Percentiles rank a stretch among this genome's conserved stretches.
Conservation (phyloP, 352 stramenopile species). For the Pythium dissotocum region DNA sequence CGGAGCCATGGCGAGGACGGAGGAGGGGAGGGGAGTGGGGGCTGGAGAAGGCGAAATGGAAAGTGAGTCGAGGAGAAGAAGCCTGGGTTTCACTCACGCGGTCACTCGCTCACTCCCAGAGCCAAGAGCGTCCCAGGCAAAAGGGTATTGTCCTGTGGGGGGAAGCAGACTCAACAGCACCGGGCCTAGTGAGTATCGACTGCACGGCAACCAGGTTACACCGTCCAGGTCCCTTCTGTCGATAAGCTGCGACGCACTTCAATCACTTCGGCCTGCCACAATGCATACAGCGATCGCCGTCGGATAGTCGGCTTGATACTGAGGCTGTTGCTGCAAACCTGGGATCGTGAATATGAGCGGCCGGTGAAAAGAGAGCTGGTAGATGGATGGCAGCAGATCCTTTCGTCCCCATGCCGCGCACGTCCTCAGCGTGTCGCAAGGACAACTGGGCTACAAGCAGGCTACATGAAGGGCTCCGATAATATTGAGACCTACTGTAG, state of each 20-base stretch:
- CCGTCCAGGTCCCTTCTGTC: background rate
- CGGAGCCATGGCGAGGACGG: background rate
- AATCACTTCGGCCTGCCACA: background rate
- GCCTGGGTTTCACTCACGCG: too few relatives aligned
- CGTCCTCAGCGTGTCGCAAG: background rate
- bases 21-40: background rate
- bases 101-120: too few relatives aligned
- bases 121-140: too few relatives aligned
- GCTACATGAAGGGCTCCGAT: background rate
- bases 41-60: background rate
- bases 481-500: too few relatives aligned
- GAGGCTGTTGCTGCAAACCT: background rate
- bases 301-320: too few relatives aligned
- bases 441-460: background rate
- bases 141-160: too few relatives aligned
- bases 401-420: background rate
- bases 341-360: background rate
- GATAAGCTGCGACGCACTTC: background rate
- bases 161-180: too few relatives aligned
- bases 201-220: background rate
- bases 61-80: background rate
- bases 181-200: background rate
- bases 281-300: background rate
- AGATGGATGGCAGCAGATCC: background rate
- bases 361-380: too few relatives aligned